phyloP scores from a whole-genome alignment of 257 asterid species.

The Fraxinus pennsylvanica region DNA sequence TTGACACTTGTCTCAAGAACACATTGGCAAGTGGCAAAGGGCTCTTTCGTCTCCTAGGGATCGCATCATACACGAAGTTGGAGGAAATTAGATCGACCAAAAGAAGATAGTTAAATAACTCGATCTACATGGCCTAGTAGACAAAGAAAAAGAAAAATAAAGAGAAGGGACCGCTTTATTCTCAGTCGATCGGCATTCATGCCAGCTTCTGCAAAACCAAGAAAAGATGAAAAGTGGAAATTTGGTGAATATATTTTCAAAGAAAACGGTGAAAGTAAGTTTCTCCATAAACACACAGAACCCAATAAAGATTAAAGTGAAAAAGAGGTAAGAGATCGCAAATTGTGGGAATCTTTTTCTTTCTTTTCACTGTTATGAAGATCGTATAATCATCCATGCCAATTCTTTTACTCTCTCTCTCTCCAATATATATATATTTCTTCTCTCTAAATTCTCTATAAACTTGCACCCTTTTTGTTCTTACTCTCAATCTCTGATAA shows the following conservation, averaged over 20 bases:
- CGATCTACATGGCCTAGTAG: neutral
- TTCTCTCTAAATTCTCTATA: neutral
- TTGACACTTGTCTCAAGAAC: no score
- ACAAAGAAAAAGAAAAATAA: neutral
- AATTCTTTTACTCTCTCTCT: neutral
- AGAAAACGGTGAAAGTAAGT: neutral
- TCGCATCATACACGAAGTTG: no score
- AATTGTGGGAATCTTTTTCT: constrained; percentile 1
- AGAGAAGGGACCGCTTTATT: neutral
- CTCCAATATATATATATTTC: neutral
- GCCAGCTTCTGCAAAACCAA: constrained; percentile 2
- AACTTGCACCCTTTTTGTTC: neutral
- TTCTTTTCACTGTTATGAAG: neutral
- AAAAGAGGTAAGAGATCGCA: neutral
- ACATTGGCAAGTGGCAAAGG: no score
- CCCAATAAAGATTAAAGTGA: constrained; percentile 3
- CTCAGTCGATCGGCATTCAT: neutral
- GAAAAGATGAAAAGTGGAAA: neutral
- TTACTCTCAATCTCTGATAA: neutral
- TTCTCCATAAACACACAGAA: neutral
- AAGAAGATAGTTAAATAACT: neutral
- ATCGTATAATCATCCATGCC: neutral
- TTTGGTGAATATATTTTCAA: neutral
- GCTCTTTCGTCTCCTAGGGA: no score
- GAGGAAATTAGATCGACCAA: neutral